These are phyloP conservation scores for Arctostaphylos glauca DNA, from an alignment of 148 eudicot species.

Conservation along the genomic window DNA sequence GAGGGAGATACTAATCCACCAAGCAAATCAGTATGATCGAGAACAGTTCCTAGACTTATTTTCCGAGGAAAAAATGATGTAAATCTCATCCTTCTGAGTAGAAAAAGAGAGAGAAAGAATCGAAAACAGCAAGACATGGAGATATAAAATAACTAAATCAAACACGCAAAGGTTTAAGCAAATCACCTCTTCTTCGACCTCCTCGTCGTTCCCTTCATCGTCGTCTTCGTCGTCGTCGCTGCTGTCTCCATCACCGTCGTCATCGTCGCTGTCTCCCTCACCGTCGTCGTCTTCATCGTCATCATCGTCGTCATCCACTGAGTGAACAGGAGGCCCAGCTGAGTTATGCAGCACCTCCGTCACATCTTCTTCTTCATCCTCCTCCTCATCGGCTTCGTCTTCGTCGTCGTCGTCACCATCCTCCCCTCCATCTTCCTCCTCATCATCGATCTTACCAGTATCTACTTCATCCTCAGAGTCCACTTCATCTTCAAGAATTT, in stretches of 20 bases:
- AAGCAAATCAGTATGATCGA: background rate
- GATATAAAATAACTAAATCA: conserved; percentile 10
- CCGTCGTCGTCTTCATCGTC: conserved; percentile 45
- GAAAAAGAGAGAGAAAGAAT: background rate
- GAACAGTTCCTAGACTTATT: background rate
- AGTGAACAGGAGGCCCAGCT: conserved; percentile 36
- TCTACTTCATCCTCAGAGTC: conserved; percentile 23
- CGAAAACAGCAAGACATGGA: too few species aligned
- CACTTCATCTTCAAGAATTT: conserved; percentile 19
- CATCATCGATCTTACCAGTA: conserved; percentile 25
- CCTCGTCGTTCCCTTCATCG: conserved; percentile 32
- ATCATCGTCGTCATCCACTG: conserved; percentile 43
- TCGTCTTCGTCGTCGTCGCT: conserved; percentile 41
- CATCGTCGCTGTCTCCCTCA: conserved; percentile 44
- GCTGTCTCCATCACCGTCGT: conserved; percentile 45
- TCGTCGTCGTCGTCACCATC: conserved; percentile 35
- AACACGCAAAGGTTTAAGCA: background rate
- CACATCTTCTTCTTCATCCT: conserved; percentile 35
- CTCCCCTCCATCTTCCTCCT: conserved; percentile 24
- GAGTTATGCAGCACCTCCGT: conserved; percentile 41
- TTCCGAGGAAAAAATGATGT: background rate
- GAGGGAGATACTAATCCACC: background rate
- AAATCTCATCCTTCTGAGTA: background rate
- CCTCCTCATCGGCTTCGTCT: conserved; percentile 39
- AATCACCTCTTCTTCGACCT: conserved; percentile 36